A percentile compares a stretch with the other conserved stretches of the same genome.
Conservation (phyloP, 768 basidiomycete species). For the Cantharellus cinnabarinus region DNA sequence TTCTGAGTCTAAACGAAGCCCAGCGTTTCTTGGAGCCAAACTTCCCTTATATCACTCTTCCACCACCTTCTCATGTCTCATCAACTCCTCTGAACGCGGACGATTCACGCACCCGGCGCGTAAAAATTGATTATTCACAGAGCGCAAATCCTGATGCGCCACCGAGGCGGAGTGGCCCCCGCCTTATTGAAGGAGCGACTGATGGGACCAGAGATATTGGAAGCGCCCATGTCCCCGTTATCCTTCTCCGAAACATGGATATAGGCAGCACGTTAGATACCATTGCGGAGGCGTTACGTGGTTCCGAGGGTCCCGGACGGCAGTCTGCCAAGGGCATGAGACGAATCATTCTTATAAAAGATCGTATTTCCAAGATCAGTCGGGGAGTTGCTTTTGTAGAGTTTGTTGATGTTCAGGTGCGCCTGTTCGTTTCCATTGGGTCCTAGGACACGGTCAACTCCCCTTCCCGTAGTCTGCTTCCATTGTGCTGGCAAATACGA, state of each 20-base stretch:
- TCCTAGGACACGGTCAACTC: slow-evolving; percentile 4
- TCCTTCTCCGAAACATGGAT: slow-evolving; percentile 83
- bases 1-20: slow-evolving; percentile 67
- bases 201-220: slow-evolving; percentile 96
- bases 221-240: slow-evolving; percentile 55
- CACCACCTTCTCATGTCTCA: slow-evolving; percentile 52
- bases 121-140: slow-evolving; percentile 92
- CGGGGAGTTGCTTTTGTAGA: slow-evolving; percentile 93
- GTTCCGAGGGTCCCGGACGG: slow-evolving; percentile 56
- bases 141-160: slow-evolving; percentile 36
- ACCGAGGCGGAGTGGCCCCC: slow-evolving; percentile 20
- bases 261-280: slow-evolving; percentile 73
- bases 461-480: slow-evolving; percentile 44
- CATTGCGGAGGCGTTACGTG: slow-evolving; percentile 63
- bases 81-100: slow-evolving; percentile 11
- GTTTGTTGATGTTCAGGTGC: slow-evolving; percentile 65
- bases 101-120: slow-evolving; percentile 59
- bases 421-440: slow-evolving; percentile 5
- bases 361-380: slow-evolving; percentile 68
- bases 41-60: slow-evolving; percentile 81
- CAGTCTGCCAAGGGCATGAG: slow-evolving; percentile 75
- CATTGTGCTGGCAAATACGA: slow-evolving; percentile 59
- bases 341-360: slow-evolving; percentile 73
- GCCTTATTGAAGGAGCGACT: slow-evolving; percentile 38
- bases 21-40: slow-evolving; percentile 77